These are phyloP conservation scores for Backusella liffmaniae DNA, from an alignment of 192 early-diverging fungal genomes.

Conservation along the genomic window DNA sequence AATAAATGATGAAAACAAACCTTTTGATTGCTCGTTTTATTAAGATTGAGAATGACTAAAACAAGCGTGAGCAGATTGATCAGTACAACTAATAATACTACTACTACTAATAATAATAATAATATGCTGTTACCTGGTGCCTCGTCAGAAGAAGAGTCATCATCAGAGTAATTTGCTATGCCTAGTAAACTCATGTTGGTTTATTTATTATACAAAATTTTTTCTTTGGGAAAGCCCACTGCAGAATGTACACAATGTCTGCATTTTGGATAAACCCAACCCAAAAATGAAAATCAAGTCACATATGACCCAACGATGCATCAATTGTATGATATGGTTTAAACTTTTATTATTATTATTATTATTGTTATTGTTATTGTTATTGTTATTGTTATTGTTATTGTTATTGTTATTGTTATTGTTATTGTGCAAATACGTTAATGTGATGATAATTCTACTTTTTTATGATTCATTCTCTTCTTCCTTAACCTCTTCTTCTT, in stretches of 20 bases:
- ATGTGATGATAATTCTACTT: background rate
- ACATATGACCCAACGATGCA: background rate
- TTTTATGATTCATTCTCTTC: background rate
- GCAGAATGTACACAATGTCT: background rate
- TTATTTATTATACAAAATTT: background rate
- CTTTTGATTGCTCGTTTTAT: background rate
- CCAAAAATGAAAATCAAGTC: background rate
- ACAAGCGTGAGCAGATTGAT: background rate
- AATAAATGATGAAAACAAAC: background rate
- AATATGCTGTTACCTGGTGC: background rate
- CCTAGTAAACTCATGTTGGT: background rate
- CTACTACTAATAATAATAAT: too few relatives aligned
- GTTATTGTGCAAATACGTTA: background rate
- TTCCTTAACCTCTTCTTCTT: background rate
- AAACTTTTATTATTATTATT: background rate
- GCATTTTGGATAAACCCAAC: background rate
- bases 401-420: background rate
- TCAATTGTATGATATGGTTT: too few relatives aligned
- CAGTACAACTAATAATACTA: background rate
- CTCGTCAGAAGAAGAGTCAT: slow-evolving; percentile 27
- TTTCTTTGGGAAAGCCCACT: background rate
- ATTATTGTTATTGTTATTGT: background rate
- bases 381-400: background rate
- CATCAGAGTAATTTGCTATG: slow-evolving; percentile 33
- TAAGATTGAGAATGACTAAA: background rate